A percentile compares a stretch with the other conserved stretches of the same genome.
Conservation (phyloP, 495 filamentous ascomycete genomes). For the Rhypophila decipiens region DNA sequence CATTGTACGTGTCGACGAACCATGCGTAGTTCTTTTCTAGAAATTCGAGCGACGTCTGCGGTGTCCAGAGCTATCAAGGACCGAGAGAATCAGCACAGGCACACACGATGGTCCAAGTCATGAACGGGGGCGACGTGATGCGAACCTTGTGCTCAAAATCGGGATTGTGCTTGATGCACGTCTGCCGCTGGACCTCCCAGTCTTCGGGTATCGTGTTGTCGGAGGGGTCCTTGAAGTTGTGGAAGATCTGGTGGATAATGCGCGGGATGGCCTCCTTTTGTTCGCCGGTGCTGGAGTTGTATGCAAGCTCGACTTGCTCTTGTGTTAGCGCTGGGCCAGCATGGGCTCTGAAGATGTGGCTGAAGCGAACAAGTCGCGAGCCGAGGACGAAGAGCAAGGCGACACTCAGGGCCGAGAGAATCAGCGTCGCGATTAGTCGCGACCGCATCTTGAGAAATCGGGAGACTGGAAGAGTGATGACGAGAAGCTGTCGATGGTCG, state of each 20-base stretch:
- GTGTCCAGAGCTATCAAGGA: conserved; percentile 82
- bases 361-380: conserved; percentile 6
- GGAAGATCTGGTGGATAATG: conserved; percentile 85
- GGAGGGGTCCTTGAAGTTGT: conserved; percentile 39
- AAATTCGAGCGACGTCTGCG: conserved; percentile 66
- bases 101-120: no score
- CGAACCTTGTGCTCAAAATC: conserved; percentile 85
- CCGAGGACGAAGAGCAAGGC: neutral
- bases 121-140: no score
- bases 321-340: conserved; percentile 1
- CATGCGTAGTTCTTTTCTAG: conserved; percentile 68
- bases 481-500: neutral
- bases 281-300: neutral
- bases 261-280: conserved; percentile 54
- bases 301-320: conserved; percentile 2
- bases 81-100: no score
- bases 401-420: neutral
- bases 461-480: neutral
- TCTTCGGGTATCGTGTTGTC: conserved; percentile 60
- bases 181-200: conserved; percentile 67
- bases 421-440: neutral
- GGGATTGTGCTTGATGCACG: conserved; percentile 64
- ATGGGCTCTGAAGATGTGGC: conserved; percentile 4
- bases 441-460: conserved; percentile 2
- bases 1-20: conserved; percentile 77